These are phyloP conservation scores for Oryza nivara DNA, from an alignment of 176 grass and related monocot genomes.

Conservation along the genomic window DNA sequence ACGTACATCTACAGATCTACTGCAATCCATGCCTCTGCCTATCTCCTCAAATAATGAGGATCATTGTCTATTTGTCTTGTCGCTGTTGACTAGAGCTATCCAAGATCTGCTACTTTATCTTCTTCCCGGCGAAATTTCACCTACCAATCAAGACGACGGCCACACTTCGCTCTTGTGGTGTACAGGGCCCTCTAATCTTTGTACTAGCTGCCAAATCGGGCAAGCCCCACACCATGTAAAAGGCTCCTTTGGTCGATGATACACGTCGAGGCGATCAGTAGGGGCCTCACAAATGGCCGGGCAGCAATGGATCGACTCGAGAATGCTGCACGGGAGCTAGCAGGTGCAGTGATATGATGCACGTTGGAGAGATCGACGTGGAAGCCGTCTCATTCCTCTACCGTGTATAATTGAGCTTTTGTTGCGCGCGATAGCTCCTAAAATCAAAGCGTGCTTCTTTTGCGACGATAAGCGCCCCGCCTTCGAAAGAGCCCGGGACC, in stretches of 20 bases:
- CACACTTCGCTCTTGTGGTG: background rate
- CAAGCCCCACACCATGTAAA: background rate
- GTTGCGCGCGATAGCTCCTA: background rate
- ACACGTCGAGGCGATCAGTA: conserved; percentile 10
- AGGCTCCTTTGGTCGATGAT: background rate
- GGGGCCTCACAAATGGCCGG: background rate
- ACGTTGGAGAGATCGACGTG: background rate
- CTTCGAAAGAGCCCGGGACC: conserved; percentile 31
- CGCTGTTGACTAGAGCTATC: background rate
- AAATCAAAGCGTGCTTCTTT: conserved; percentile 11
- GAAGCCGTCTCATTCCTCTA: background rate
- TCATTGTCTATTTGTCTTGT: background rate
- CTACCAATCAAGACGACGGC: background rate
- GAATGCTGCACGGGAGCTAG: background rate
- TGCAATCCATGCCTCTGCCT: background rate
- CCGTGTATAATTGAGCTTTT: conserved; percentile 26
- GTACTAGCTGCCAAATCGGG: background rate
- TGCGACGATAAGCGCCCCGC: background rate
- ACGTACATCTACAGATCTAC: background rate
- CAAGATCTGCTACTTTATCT: background rate
- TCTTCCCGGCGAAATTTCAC: background rate
- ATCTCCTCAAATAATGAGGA: background rate
- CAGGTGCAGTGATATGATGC: background rate
- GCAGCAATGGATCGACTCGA: background rate
- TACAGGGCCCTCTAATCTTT: background rate